Base-by-base conservation (phyloP, 805 yeast species). In the Diddensiella santjacobensis region DNA sequence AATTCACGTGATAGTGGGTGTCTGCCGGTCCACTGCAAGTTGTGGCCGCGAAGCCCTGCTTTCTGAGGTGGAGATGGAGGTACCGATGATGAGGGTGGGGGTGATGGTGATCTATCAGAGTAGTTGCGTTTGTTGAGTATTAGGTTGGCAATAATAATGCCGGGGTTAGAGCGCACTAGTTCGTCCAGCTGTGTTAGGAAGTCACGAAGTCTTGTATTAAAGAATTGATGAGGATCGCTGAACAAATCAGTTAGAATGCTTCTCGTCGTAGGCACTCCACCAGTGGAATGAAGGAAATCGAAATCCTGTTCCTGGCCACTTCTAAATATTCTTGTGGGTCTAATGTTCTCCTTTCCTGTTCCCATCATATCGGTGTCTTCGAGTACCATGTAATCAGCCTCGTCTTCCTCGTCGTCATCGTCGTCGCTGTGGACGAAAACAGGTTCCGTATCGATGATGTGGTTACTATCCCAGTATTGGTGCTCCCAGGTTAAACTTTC, bases 101-200 rank as follows among this genome's bases (percentile, higher is more conserved):
- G 3, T 17, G 20, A 20, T 11, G 22, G 40, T n/a, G 22, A 3
- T 36, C 22, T 17, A 11, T 36, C 22, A 17, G n/a, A 15, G 22
- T 15, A 17, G 20, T 20, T 17, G 6, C 22, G 22, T 11, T 23
- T 20, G 17, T 40, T 40, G 30, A 40, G 30, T 15, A 40, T 15
- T n/a, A 40, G 29, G n/a, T 40, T 40, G 30, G 42, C 26, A n/a
- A 40, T 40, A 23, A 22, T 15, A 4, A 20, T n/a, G 18, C 42
- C 42, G 3, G 29, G 42, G 30, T 23, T 40, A 29, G 17, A n/a
- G 10, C 11, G 15, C 15, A 17, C 20, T 24, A 15, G 17, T 4
- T 40, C 42, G 42, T 40, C 42, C 22, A 23, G 30, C 11, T 20
- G 29, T 10, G 22, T 4, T 6, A 20, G 30, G 11, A 20, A 20